Percentiles rank a stretch among this genome's conserved stretches.
Evolutionary conservation across 345 rosid genomes (phyloP).

Genomic region (Linum usitatissimum): DNA sequence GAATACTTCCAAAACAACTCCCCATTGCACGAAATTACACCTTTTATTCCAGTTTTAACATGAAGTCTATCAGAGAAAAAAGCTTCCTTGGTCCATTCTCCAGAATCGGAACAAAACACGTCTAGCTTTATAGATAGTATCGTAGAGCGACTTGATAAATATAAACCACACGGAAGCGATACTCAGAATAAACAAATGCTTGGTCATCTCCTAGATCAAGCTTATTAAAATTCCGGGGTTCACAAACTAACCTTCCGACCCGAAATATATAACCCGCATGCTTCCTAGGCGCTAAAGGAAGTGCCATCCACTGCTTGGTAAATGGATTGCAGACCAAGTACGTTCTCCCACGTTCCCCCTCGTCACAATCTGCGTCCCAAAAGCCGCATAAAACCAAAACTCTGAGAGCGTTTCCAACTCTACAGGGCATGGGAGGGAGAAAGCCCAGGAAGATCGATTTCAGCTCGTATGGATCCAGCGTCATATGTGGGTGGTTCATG

Average conservation of each 20-base stretch:
- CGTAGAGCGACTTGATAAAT: neutral
- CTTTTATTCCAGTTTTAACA: neutral
- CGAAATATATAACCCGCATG: neutral
- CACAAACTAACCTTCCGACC: neutral
- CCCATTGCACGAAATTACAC: neutral
- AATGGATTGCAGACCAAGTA: neutral
- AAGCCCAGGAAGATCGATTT: neutral
- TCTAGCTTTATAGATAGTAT: neutral
- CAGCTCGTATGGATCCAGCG: neutral
- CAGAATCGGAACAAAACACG: neutral
- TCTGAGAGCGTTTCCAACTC: neutral
- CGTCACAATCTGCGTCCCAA: neutral
- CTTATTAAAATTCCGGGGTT: no score
- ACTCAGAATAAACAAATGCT: neutral
- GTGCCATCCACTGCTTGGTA: neutral
- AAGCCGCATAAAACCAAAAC: neutral
- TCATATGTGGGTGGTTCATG: neutral
- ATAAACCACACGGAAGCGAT: neutral
- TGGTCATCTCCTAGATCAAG: neutral
- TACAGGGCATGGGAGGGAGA: neutral
- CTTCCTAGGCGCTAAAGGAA: neutral
- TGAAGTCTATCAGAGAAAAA: neutral
- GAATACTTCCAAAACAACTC: neutral
- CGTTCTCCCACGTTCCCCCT: neutral
- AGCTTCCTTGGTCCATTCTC: neutral